A percentile compares a stretch with the other conserved stretches of the same genome.
These are phyloP conservation scores for Verbena officinalis DNA, from an alignment of 257 asterid genomes.

Conservation along the genomic window DNA sequence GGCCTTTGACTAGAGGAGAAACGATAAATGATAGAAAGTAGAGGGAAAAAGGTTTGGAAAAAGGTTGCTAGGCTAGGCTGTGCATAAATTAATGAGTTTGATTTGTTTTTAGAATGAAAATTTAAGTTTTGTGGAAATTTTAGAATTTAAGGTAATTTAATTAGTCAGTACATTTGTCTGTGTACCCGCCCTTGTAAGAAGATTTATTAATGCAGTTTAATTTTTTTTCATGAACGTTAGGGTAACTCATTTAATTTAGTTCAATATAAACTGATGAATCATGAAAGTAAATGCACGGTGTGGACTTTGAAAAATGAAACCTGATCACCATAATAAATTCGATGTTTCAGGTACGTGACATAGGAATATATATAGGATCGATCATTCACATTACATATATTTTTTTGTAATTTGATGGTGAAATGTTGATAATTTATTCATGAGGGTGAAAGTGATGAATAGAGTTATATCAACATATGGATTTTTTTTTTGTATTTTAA, in stretches of 20 bases:
- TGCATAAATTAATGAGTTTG: neutral
- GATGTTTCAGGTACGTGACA: no score
- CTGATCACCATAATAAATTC: constrained; percentile 10
- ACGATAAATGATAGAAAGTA: neutral
- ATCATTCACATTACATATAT: no score
- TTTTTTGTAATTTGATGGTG: no score
- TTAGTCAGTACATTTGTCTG: neutral
- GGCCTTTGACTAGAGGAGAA: neutral
- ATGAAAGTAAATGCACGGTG: neutral
- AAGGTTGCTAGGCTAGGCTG: neutral
- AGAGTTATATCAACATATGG: no score
- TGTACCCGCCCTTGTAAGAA: neutral
- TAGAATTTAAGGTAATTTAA: neutral
- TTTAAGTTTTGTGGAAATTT: neutral
- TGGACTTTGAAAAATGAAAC: neutral
- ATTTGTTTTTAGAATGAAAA: neutral
- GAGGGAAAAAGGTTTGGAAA: no score
- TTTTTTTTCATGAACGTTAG: neutral
- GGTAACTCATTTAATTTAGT: neutral
- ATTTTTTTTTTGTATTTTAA: no score
- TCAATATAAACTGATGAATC: no score
- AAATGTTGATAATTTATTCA: no score
- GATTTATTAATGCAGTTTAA: constrained; percentile 3
- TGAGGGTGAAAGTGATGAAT: no score
- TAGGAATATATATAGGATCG: no score